Evolutionary conservation across 257 asterid species (phyloP), one percentile per base, ranked within the genome.

Genomic region (Solanum sejunctum): DNA sequence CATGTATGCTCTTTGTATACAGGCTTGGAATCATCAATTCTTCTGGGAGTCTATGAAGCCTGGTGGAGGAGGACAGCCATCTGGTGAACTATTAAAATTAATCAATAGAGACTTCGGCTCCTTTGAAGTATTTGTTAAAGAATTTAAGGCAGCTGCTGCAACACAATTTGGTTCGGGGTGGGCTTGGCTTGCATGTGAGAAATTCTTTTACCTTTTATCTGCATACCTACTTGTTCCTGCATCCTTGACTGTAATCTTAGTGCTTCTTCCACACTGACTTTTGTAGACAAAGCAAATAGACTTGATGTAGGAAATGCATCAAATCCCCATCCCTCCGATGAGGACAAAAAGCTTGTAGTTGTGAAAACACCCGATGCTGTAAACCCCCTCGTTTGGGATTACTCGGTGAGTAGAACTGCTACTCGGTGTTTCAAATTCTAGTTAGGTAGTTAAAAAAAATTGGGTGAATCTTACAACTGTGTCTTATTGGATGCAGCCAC

Each of bases 121-220:
- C 86, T 96, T 91, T 69, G 97, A 95, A 64, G 93, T 86, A 69
- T 95, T 95, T 88, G 91, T 91, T 32, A 89, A 80, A 45, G 95
- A 93, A 86, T 92, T 96, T 87, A 96, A 93, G 92, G 86, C 95
- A 32, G 99, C 97, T 84, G 99, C 98, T 75, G 90, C 94, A 20
- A 93, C 97, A 28, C 99, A 96, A 84, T 95, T 93, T 84, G 99
- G 98, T 80, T 96, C 98, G 54, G 99, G 99, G 84, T 96, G 99
- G 99, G 96, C 98, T 84, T 96, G 99, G 99, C 98, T 96, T 82
- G 98, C 92, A 4, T 96, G 99, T 96, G 89, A 91, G 89, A 91
- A 97, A 82, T 60, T 80, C 54, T 86, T 32, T 61, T 67, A 69
- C 55, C 47, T 64, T 39, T 12, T 43, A 26, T 83, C 63, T 15